A percentile compares a stretch with the other conserved stretches of the same genome.
phyloP scores from a whole-genome alignment of 306 rosid species.

The Vicia sativa region DNA sequence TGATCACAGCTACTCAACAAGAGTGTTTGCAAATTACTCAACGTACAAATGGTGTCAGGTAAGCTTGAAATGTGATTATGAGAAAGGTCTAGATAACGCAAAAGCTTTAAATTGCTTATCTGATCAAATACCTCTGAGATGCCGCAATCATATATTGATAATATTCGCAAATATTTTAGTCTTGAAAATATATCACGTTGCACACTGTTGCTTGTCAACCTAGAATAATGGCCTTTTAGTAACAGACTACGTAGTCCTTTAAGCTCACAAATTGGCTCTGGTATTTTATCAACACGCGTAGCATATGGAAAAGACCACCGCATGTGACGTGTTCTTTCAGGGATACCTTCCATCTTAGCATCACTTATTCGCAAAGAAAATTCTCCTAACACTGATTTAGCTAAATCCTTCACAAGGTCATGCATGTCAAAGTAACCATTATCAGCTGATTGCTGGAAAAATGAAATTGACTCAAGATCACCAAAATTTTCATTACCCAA shows the following conservation, averaged over 20 bases:
- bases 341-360: neutral
- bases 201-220: no score
- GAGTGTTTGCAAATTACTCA: conserved; percentile 39
- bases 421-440: neutral
- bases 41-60: conserved; percentile 35
- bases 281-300: fast-evolving
- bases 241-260: neutral
- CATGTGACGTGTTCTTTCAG: conserved; percentile 23
- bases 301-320: neutral
- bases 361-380: neutral
- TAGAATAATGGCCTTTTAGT: neutral
- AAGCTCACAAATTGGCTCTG: neutral
- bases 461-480: neutral
- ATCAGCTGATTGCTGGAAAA: neutral
- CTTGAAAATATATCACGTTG: conserved; percentile 2
- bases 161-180: neutral
- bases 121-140: neutral
- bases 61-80: neutral
- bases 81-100: neutral
- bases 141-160: neutral
- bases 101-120: neutral
- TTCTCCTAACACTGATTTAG: neutral
- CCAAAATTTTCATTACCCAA: neutral
- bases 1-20: fast-evolving
- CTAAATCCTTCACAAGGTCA: neutral